Conservation (phyloP, 371 early-diverging fungal genomes). For the Mortierella sp. region DNA sequence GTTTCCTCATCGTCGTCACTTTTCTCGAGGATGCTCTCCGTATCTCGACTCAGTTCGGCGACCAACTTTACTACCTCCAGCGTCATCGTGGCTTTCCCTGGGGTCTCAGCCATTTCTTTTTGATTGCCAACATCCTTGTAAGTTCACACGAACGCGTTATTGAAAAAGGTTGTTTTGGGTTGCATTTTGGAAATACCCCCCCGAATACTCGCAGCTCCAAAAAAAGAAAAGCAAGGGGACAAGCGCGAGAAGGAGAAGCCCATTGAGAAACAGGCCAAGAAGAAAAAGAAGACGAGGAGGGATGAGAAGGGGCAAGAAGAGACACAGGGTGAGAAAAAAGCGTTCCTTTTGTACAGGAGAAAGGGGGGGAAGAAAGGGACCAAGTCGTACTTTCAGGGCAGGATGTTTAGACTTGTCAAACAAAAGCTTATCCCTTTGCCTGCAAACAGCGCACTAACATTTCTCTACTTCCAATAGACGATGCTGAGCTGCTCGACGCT, state of each 20-base stretch:
- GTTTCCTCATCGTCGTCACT: conserved; percentile 94
- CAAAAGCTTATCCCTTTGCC: too few species aligned
- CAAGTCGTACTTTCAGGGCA: neutral
- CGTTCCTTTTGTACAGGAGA: too few species aligned
- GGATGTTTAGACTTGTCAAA: too few species aligned
- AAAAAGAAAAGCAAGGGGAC: neutral
- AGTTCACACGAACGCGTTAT: conserved; percentile 21
- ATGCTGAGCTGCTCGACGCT: conserved; percentile 87
- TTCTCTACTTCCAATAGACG: conserved; percentile 52
- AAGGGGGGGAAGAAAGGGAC: neutral
- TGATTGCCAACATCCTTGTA: conserved; percentile 83
- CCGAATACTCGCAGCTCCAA: neutral
- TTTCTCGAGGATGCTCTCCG: conserved; percentile 96
- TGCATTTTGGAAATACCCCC: neutral
- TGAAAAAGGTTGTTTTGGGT: neutral
- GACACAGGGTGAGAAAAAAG: neutral
- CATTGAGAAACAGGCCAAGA: neutral
- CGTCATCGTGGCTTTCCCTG: conserved; percentile 84
- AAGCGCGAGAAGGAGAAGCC: neutral
- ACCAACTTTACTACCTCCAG: conserved; percentile 89
- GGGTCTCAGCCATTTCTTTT: conserved; percentile 87
- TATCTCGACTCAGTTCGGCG: conserved; percentile 89
- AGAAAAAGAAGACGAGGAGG: neutral
- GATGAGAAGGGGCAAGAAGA: neutral
- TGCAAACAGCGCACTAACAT: too few species aligned